A percentile compares a stretch with the other conserved stretches of the same genome.
Conservation (phyloP, 2,329 filamentous ascomycete species). For the Orbilia blumenaviensis region DNA sequence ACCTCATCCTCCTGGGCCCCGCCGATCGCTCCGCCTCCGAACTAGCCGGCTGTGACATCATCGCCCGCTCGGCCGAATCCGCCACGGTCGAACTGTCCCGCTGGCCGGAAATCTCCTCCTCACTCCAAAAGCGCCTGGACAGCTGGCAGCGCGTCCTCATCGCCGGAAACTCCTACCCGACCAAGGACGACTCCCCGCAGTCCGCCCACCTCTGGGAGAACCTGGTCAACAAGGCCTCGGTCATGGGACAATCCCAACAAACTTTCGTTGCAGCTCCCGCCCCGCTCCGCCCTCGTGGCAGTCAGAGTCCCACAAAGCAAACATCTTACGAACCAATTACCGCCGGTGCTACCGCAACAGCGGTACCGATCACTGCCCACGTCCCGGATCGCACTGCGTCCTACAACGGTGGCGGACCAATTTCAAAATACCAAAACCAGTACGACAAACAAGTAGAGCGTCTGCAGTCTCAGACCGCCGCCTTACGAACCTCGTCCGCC, state of each 20-base stretch:
- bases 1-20: slow-evolving; percentile 46
- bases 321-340: slow-evolving; percentile 26
- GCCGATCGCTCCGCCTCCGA: slow-evolving; percentile 32
- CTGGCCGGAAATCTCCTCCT: slow-evolving; percentile 52
- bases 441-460: slow-evolving; percentile 38
- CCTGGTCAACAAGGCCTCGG: slow-evolving; percentile 42
- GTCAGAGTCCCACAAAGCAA: slow-evolving; percentile 38
- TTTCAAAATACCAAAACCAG: slow-evolving; percentile 26
- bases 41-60: slow-evolving; percentile 47
- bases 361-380: neutral
- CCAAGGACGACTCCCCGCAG: slow-evolving; percentile 47
- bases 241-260: slow-evolving; percentile 46
- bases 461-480: slow-evolving; percentile 19
- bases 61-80: slow-evolving; percentile 38
- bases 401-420: slow-evolving; percentile 1
- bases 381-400: slow-evolving; percentile 36
- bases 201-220: slow-evolving; percentile 49
- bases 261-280: slow-evolving; percentile 25
- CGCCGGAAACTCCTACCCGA: slow-evolving; percentile 41
- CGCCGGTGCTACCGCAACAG: neutral
- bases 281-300: slow-evolving; percentile 34
- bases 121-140: slow-evolving; percentile 47
- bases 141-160: slow-evolving; percentile 42
- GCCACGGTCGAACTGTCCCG: slow-evolving; percentile 29
- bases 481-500: slow-evolving; percentile 4